phyloP scores from a whole-genome alignment of 495 filamentous ascomycete genomes.

The Penicillium desertorum region DNA sequence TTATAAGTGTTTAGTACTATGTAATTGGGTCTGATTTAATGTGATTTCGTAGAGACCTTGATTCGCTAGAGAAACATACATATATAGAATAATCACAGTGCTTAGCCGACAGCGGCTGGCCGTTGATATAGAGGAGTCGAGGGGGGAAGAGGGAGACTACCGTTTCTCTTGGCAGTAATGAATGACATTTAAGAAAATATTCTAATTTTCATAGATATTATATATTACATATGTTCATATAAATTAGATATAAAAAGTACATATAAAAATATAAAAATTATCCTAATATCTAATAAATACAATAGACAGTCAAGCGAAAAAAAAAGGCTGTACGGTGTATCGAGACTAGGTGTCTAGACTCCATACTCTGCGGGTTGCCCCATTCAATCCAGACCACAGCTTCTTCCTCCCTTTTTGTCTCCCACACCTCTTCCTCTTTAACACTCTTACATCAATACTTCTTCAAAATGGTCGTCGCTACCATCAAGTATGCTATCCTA shows the following conservation, averaged over 20 bases:
- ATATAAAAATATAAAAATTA: neutral
- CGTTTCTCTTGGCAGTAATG: neutral
- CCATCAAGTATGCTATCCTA: slow-evolving; percentile 36
- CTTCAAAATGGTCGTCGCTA: slow-evolving; percentile 41
- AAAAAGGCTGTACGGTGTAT: slow-evolving; percentile 15
- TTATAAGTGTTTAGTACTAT: neutral
- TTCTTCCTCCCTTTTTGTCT: slow-evolving; percentile 29
- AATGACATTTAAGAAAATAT: neutral
- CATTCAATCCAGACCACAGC: slow-evolving; percentile 35
- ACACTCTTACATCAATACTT: slow-evolving; percentile 21
- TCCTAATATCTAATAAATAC: neutral
- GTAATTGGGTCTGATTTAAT: neutral
- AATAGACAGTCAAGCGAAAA: neutral
- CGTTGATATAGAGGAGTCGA: slow-evolving; percentile 2
- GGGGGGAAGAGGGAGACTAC: neutral
- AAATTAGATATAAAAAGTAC: neutral
- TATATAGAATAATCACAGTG: slow-evolving; percentile 1
- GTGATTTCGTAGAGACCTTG: neutral
- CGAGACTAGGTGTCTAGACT: slow-evolving; percentile 28
- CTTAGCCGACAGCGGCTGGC: slow-evolving; percentile 13
- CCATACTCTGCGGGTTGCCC: slow-evolving; percentile 30
- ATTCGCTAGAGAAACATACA: neutral
- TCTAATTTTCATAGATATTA: neutral
- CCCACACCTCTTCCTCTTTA: slow-evolving; percentile 16
- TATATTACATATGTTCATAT: too few species aligned